Evolutionary conservation across 2,329 filamentous ascomycete genomes (phyloP).

Genomic region (Phoma herbarum): DNA sequence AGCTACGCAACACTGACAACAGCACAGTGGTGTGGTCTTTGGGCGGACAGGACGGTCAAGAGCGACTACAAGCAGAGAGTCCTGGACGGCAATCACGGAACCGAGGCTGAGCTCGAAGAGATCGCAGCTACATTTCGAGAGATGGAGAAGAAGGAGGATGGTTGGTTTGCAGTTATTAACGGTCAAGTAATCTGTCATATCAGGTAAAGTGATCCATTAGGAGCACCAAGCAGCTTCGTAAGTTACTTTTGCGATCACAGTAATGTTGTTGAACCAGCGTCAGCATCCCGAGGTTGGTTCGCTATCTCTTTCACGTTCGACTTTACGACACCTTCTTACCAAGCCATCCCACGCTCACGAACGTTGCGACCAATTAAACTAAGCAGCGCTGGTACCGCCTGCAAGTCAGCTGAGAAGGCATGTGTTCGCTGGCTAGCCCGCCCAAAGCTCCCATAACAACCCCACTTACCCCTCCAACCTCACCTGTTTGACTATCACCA

Average conservation of each 20-base stretch:
- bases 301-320: not conserved
- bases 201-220: slow-evolving; percentile 17
- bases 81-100: slow-evolving; percentile 50
- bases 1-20: not conserved
- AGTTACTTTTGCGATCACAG: not conserved
- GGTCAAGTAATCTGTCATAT: slow-evolving; percentile 53
- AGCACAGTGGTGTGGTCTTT: slow-evolving; percentile 50
- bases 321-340: not conserved
- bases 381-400: slow-evolving; percentile 30
- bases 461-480: slow-evolving; percentile 46
- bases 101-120: slow-evolving; percentile 50
- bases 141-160: slow-evolving; percentile 55
- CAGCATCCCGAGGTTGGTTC: not conserved
- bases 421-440: slow-evolving; percentile 36
- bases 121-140: slow-evolving; percentile 52
- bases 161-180: slow-evolving; percentile 54
- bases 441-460: slow-evolving; percentile 42
- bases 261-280: not conserved
- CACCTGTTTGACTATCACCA: slow-evolving; percentile 19
- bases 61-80: slow-evolving; percentile 50
- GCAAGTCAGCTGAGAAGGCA: slow-evolving; percentile 45
- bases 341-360: not conserved
- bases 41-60: slow-evolving; percentile 49
- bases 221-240: not conserved
- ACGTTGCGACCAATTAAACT: slow-evolving; percentile 34